Percentiles rank a stretch among this genome's conserved stretches.
Conservation (phyloP, 2,329 filamentous ascomycete genomes). For the Penicillium sp. region DNA sequence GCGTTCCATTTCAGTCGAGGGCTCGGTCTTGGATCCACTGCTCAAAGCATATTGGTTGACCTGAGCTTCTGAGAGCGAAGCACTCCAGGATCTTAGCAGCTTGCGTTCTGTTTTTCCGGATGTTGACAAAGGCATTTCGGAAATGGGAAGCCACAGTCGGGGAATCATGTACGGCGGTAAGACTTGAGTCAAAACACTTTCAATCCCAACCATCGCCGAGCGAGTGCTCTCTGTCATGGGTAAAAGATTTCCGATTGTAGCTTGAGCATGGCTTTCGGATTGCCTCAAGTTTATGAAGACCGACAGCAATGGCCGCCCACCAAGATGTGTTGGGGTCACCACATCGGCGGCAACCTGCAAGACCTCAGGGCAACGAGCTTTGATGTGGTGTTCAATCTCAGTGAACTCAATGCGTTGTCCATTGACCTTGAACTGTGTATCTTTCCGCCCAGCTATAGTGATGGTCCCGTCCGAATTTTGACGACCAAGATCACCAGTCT, state of each 20-base stretch:
- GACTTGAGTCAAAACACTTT: background rate
- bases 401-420: slow-evolving; percentile 2
- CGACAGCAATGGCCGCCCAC: background rate
- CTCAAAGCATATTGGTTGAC: background rate
- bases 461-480: background rate
- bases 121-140: background rate
- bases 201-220: background rate
- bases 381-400: background rate
- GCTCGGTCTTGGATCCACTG: background rate
- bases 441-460: background rate
- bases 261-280: background rate
- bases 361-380: too few species aligned
- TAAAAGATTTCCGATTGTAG: too few species aligned
- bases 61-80: background rate
- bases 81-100: background rate
- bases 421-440: background rate
- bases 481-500: background rate
- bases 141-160: background rate
- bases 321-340: background rate
- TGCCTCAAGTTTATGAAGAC: background rate
- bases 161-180: background rate
- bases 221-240: too few species aligned
- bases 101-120: background rate
- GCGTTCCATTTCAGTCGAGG: background rate
- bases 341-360: background rate